Evolutionary conservation across 345 rosid species (phyloP).

Genomic region (Eucalyptus tenuipes): DNA sequence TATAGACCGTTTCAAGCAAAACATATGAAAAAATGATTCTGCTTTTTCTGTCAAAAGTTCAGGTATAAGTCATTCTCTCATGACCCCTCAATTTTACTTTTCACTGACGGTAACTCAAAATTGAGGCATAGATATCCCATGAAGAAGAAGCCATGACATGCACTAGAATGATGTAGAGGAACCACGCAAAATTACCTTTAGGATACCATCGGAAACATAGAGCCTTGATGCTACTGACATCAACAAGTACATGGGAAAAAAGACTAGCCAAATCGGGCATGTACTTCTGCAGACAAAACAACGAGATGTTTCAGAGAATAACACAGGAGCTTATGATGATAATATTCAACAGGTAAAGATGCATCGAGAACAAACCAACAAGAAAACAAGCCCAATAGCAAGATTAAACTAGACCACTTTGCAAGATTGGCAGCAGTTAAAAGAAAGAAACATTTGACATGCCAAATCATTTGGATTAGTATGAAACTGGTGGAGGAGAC

Average conservation of each 20-base stretch:
- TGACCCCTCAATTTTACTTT: not conserved
- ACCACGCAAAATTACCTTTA: constrained; percentile 25
- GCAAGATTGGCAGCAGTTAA: not conserved
- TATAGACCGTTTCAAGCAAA: not conserved
- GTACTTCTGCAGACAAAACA: constrained; percentile 49
- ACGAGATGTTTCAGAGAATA: not conserved
- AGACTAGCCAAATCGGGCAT: constrained; percentile 75
- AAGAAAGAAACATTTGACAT: not conserved
- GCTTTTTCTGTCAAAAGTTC: not conserved
- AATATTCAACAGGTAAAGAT: not conserved
- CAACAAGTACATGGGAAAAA: constrained; percentile 69
- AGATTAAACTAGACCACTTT: not conserved
- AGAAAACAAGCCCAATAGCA: not conserved
- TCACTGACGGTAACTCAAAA: not conserved
- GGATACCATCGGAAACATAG: constrained; percentile 77
- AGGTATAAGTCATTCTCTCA: not conserved
- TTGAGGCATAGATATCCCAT: not conserved
- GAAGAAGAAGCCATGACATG: not conserved
- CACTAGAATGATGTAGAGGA: not conserved
- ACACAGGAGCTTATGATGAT: not conserved
- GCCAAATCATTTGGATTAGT: not conserved
- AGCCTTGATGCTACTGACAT: constrained; percentile 80
- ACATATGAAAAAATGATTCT: not conserved
- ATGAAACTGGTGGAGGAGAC: not conserved
- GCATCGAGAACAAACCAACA: not conserved